Evolutionary conservation across 257 asterid genomes (phyloP).

Genomic region (Solanum appendiculatum): DNA sequence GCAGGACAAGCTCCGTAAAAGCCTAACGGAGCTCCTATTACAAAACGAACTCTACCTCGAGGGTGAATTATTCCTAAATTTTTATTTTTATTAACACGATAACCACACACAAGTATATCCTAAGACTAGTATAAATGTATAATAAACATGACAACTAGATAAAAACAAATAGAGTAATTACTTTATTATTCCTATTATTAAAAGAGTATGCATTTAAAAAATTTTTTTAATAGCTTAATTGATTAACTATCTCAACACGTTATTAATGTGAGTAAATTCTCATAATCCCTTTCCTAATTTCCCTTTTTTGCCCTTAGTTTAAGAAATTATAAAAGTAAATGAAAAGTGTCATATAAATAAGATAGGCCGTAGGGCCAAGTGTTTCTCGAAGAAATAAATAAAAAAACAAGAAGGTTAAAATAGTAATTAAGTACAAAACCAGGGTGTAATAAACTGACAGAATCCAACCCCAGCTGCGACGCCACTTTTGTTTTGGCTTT

Average conservation of each 20-base stretch:
- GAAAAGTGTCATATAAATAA: neutral
- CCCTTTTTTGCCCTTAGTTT: neutral
- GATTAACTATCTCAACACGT: neutral
- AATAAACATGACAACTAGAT: neutral
- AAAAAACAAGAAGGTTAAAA: neutral
- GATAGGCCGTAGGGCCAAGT: neutral
- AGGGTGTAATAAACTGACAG: neutral
- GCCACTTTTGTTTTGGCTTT: neutral
- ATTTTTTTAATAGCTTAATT: too few species aligned
- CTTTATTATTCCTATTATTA: too few species aligned
- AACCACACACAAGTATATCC: accelerated
- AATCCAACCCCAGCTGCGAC: neutral
- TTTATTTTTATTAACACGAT: neutral
- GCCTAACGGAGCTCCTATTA: too few species aligned
- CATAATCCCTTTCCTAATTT: neutral
- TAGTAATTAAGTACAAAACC: neutral
- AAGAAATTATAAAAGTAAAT: too few species aligned
- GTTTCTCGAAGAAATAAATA: neutral
- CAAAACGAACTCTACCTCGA: too few species aligned
- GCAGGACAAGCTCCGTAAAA: too few species aligned
- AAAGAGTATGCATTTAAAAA: neutral
- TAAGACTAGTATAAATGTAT: neutral
- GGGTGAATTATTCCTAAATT: neutral
- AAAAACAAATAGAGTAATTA: neutral
- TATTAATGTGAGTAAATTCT: neutral